Conservation (phyloP, 225 moss, liverwort and hornwort species). For the Marchantia polymorpha region DNA sequence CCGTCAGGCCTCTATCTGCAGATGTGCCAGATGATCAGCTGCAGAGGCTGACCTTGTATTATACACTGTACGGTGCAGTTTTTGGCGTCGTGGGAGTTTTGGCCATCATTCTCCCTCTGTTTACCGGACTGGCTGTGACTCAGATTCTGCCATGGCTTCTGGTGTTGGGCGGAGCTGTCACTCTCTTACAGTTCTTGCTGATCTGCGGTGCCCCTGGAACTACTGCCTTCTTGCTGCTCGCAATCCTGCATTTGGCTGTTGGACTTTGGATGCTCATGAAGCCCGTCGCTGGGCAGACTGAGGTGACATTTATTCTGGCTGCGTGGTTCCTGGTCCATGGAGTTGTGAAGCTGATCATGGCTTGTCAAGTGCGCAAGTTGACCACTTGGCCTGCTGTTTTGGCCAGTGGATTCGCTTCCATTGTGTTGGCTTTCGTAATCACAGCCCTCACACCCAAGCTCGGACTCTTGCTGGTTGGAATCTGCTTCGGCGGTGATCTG, state of each 20-base stretch:
- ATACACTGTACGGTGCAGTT: constrained; percentile 58
- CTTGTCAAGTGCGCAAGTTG: constrained; percentile 61
- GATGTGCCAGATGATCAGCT: constrained; percentile 69
- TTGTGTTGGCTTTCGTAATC: constrained; percentile 61
- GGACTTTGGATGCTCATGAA: constrained; percentile 60
- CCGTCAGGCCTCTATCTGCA: constrained; percentile 67
- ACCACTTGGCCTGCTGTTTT: constrained; percentile 76
- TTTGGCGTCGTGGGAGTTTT: constrained; percentile 53
- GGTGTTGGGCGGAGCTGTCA: constrained; percentile 58
- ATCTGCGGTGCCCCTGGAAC: constrained; percentile 92
- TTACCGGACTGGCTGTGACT: constrained; percentile 47
- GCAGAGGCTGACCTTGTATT: constrained; percentile 63
- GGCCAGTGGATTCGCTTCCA: constrained; percentile 59
- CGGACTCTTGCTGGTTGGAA: constrained; percentile 48
- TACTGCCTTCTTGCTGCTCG: constrained; percentile 63
- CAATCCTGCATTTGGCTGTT: constrained; percentile 61
- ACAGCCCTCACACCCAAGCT: constrained; percentile 51
- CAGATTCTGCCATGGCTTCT: constrained; percentile 69
- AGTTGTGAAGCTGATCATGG: constrained; percentile 68
- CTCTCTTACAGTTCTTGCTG: constrained; percentile 72
- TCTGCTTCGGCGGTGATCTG: constrained; percentile 68
- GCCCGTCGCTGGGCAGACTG: constrained; percentile 39
- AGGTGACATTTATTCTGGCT: constrained; percentile 54
- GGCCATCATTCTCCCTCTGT: constrained; percentile 55
- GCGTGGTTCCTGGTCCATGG: constrained; percentile 83